These are phyloP conservation scores for Thelonectria blattea DNA, from an alignment of 2,329 filamentous ascomycete species.

Conservation along the genomic window DNA sequence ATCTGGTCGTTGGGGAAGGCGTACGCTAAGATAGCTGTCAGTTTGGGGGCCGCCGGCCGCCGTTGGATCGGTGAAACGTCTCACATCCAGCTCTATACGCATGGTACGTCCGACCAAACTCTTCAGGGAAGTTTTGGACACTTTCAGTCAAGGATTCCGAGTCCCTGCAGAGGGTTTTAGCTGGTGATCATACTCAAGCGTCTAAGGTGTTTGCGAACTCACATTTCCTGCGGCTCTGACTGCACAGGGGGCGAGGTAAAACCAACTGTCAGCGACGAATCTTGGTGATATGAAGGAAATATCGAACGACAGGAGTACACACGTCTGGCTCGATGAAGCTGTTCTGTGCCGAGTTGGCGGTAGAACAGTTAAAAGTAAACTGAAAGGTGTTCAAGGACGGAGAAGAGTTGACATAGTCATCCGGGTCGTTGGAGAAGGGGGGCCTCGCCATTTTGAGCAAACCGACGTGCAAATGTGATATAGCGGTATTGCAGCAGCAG, in stretches of 20 bases:
- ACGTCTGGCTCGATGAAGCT: conserved; percentile 45
- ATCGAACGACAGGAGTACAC: conserved; percentile 22
- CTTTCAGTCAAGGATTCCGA: conserved; percentile 50
- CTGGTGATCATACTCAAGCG: neutral
- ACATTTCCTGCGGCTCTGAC: conserved; percentile 34
- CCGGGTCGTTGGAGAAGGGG: conserved; percentile 17
- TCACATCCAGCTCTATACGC: conserved; percentile 55
- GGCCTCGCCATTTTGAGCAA: conserved; percentile 26
- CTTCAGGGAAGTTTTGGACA: conserved; percentile 49
- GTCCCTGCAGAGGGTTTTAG: conserved; percentile 31
- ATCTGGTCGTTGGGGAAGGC: conserved; percentile 52
- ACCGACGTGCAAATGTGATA: conserved; percentile 7
- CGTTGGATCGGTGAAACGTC: conserved; percentile 28
- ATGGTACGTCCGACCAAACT: conserved; percentile 55
- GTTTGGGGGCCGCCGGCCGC: neutral
- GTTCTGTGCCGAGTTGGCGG: conserved; percentile 35
- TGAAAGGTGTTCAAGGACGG: conserved; percentile 35
- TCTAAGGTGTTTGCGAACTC: conserved; percentile 13
- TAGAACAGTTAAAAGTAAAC: conserved; percentile 44
- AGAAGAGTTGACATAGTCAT: conserved; percentile 24
- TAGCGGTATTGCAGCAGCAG: neutral
- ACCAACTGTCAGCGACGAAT: conserved; percentile 25
- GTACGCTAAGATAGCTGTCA: conserved; percentile 45
- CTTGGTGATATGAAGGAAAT: neutral
- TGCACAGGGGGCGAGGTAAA: conserved; percentile 12